A percentile compares a stretch with the other conserved stretches of the same genome.
phyloP scores from a whole-genome alignment of 2,329 filamentous ascomycete species.

The Fusarium piperis region DNA sequence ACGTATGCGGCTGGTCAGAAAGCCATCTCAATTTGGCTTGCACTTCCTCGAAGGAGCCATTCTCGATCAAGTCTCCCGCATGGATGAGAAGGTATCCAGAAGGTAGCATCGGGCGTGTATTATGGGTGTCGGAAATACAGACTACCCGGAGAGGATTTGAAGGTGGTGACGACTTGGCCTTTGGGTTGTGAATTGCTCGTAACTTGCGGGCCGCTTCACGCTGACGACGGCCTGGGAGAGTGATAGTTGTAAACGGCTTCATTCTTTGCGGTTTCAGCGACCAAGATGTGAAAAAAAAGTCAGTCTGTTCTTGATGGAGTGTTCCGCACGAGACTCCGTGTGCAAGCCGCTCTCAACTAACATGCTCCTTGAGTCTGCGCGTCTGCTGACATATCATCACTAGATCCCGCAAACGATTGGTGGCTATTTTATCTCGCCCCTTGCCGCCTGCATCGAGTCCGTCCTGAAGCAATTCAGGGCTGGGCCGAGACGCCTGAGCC shows the following conservation, averaged over 20 bases:
- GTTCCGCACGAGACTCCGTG: neutral
- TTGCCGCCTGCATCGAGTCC: too few species aligned
- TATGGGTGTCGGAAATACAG: constrained; percentile 61
- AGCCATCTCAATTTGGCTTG: constrained; percentile 50
- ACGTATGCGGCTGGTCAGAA: constrained; percentile 52
- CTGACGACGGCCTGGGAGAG: neutral
- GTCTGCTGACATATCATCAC: neutral
- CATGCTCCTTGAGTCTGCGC: neutral
- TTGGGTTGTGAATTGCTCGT: neutral
- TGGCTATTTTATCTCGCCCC: too few species aligned
- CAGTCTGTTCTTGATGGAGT: neutral
- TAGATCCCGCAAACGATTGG: too few species aligned
- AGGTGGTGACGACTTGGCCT: neutral
- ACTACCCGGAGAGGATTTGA: neutral
- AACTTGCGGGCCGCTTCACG: neutral
- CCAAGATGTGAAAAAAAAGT: neutral
- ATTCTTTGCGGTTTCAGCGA: neutral
- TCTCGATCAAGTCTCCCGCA: constrained; percentile 70
- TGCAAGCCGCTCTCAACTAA: neutral
- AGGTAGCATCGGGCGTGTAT: constrained; percentile 66
- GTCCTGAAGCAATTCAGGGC: too few species aligned
- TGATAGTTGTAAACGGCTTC: neutral
- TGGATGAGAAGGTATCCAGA: constrained; percentile 75
- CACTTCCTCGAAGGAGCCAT: constrained; percentile 51
- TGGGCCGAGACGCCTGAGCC: too few species aligned